These are phyloP conservation scores for Tolypocladium guangdongense DNA, from an alignment of 2,329 filamentous ascomycete genomes.

Conservation along the genomic window DNA sequence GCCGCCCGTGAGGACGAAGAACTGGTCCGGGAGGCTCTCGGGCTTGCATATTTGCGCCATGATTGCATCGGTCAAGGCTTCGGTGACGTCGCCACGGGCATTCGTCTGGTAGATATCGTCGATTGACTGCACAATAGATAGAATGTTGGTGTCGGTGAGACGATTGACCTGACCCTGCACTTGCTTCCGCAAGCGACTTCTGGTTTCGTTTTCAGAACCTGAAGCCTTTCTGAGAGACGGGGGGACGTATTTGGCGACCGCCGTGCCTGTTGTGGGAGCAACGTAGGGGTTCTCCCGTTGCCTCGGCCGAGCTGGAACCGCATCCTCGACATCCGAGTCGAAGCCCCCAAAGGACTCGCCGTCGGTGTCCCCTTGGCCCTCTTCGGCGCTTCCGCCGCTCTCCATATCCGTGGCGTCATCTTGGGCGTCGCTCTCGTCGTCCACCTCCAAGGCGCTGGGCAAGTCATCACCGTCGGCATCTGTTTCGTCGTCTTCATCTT, in stretches of 20 bases:
- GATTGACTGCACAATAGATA: constrained; percentile 72
- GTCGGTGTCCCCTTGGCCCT: constrained; percentile 7
- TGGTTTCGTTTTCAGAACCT: constrained; percentile 53
- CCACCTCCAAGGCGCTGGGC: constrained; percentile 11
- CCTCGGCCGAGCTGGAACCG: constrained; percentile 28
- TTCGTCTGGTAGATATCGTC: constrained; percentile 76
- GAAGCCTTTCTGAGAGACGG: constrained; percentile 64
- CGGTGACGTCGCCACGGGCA: constrained; percentile 80
- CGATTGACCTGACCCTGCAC: constrained; percentile 86
- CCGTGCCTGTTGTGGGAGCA: constrained; percentile 46
- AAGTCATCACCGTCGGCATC: not conserved
- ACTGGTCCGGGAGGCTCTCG: constrained; percentile 72
- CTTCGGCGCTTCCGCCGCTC: not conserved
- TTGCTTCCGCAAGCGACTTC: constrained; percentile 63
- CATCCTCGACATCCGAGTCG: constrained; percentile 19
- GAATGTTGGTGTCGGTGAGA: constrained; percentile 79
- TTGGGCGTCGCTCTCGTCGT: constrained; percentile 10
- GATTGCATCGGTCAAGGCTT: constrained; percentile 65
- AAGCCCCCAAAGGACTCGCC: constrained; percentile 29
- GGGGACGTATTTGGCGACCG: constrained; percentile 69
- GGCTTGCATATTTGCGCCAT: constrained; percentile 71
- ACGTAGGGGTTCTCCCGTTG: constrained; percentile 80
- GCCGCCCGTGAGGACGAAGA: constrained; percentile 80
- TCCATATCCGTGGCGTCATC: not conserved
- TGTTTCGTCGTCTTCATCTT: not conserved